Evolutionary conservation across 768 basidiomycete species (phyloP), one percentile per base, ranked within the genome.

Genomic region (Suillus placidus): DNA sequence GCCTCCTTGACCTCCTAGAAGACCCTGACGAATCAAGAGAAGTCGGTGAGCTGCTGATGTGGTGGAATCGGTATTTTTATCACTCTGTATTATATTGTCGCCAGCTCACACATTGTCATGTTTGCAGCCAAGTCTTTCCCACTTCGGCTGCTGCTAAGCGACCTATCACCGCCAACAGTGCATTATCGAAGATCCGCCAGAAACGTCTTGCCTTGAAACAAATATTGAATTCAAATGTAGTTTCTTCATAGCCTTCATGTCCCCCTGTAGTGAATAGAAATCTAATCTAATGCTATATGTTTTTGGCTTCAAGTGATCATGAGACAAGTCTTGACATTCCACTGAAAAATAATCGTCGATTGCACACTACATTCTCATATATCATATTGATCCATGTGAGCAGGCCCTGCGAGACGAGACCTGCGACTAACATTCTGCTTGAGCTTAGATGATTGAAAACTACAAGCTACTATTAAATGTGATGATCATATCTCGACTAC

Each of bases 31-130:
- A 74, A 64, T 45, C 40, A 0, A 60, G 43, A 18, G 72, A 73
- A 43, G 71, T 70, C 1, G 35, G 67, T 20, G 49, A 67, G 10
- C 64, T 71, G 7, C 30, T 70, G 34, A 35, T 35, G 4, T 71
- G 71, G 71, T 73, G 72, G 69, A 70, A 71, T 58, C 32, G 45
- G 68, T 72, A 61, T 13, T 6, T 6, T 42, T 30, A 30, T 55
- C 23, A 18, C 35, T 35, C 14, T 38, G 1, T 13, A 38, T 18
- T 0, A 8, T 43, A 66, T 58, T 61, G 45, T 26, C 26, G 2
- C 26, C 26, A 2, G 26, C 26, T 26, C 26, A 26, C 26, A 26
- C 26, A 55, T 32, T 16, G 23, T 4, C 2, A 30, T 35, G 8
- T 51, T 13, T 7, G 1, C 61, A 67, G 66, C 4, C 66, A 67